Evolutionary conservation across 176 grass and related monocot genomes (phyloP), one percentile per base, ranked within the genome.

Genomic region (Juncus inflexus): DNA sequence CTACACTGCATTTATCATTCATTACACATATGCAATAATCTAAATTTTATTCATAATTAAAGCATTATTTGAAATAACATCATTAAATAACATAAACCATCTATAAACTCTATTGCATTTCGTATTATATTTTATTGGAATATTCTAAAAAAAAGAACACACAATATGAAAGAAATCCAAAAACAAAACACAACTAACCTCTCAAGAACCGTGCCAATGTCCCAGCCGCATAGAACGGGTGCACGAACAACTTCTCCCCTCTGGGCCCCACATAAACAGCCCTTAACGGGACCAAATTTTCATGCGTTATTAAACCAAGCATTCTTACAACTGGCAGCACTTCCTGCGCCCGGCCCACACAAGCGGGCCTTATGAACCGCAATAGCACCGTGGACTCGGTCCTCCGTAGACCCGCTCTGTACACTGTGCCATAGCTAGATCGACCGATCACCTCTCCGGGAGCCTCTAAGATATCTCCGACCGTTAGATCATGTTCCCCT

Each of bases 191-290:
- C 9, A 3, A 52, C 54, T 50, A 38, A 78, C 75, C 76, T 75
- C 76, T 67, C 37, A 84, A 51, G 76, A 84, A 79, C 68, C 57
- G 81, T 4, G 76, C 63, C 3, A 84, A 75, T 2, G 60, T 74
- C 8, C 81, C 81, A 4, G 81, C 81, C 12, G 81, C 69, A n/a
- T 75, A 84, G 70, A 74, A 84, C 35, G 81, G 81, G 63, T 85
- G 77, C 7, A 85, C 71, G 16, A 85, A 76, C 63, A 85, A 64
- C 51, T 85, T 85, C 77, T 85, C 83, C 14, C 83, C 83, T 9
- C 77, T 64, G 37, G 83, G 83, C 3, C 83, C 83, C 2, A 76
- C 72, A 60, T 85, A 85, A 42, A 85, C 61, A 2, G 83, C 83
- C 52, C 39, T 65, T 37, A 85, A 2, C 7, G 83, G 77, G 11